Percentiles rank a stretch among this genome's conserved stretches.
These are phyloP conservation scores for Eutrema heterophyllum DNA, from an alignment of 345 rosid species.

Conservation along the genomic window DNA sequence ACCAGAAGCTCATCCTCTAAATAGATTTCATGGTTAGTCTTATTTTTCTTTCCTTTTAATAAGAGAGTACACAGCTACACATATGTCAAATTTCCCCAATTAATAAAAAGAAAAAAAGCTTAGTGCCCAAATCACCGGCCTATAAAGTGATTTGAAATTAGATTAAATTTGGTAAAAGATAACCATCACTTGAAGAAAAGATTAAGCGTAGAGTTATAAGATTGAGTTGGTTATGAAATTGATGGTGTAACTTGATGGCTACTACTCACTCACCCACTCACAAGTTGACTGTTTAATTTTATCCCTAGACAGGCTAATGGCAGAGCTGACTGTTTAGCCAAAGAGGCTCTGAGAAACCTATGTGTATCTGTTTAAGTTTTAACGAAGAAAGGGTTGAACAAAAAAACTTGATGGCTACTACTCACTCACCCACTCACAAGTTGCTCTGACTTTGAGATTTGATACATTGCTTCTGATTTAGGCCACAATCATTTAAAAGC, in stretches of 20 bases:
- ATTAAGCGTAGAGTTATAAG: neutral
- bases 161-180: slow-evolving; percentile 1
- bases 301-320: too few relatives aligned
- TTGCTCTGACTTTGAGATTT: slow-evolving; percentile 18
- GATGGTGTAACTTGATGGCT: slow-evolving; percentile 26
- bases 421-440: slow-evolving; percentile 7
- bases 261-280: slow-evolving; percentile 11
- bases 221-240: slow-evolving; percentile 11
- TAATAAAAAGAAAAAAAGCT: neutral
- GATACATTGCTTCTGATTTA: slow-evolving; percentile 30
- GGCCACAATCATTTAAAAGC: slow-evolving; percentile 22
- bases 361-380: too few relatives aligned
- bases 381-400: too few relatives aligned
- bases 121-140: neutral
- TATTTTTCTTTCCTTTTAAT: neutral
- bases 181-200: neutral
- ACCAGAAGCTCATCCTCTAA: neutral
- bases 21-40: neutral
- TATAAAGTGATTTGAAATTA: neutral
- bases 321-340: too few relatives aligned
- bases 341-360: too few relatives aligned
- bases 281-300: too few relatives aligned
- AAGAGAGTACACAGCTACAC: neutral
- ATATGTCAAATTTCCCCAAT: too few relatives aligned
- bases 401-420: slow-evolving; percentile 26